Percentiles rank a stretch among this genome's conserved stretches.
phyloP scores from a whole-genome alignment of 805 yeast species.

The Saccharomycopsis sp. region DNA sequence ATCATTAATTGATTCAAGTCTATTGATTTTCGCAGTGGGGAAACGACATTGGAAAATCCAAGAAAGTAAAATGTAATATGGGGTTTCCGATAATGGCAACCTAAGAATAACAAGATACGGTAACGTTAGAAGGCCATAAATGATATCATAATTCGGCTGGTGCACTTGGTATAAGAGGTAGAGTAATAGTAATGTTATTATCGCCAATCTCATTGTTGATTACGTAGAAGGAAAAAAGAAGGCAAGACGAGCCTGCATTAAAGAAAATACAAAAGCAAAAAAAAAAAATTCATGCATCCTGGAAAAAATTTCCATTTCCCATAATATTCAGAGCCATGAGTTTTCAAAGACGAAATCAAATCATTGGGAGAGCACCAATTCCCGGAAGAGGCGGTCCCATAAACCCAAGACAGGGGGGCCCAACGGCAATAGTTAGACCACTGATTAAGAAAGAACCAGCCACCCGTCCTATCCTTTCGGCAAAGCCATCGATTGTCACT shows the following conservation, averaged over 20 bases:
- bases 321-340: too few relatives aligned
- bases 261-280: too few relatives aligned
- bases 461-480: conserved; percentile 40
- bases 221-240: too few relatives aligned
- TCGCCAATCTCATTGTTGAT: too few relatives aligned
- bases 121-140: not conserved
- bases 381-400: not conserved
- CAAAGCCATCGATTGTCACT: conserved; percentile 69
- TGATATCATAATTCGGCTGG: too few relatives aligned
- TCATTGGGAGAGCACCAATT: not conserved
- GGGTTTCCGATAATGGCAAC: not conserved
- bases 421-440: not conserved
- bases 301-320: too few relatives aligned
- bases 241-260: too few relatives aligned
- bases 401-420: not conserved
- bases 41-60: conserved; percentile 1
- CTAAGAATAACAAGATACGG: not conserved
- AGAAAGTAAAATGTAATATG: conserved; percentile 1
- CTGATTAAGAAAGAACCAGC: conserved; percentile 18
- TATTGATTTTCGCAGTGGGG: too few relatives aligned
- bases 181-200: too few relatives aligned
- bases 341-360: conserved; percentile 16
- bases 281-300: too few relatives aligned
- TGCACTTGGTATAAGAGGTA: too few relatives aligned
- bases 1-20: too few relatives aligned